phyloP scores from a whole-genome alignment of 768 basidiomycete species.

The Termitomyces heimii region DNA sequence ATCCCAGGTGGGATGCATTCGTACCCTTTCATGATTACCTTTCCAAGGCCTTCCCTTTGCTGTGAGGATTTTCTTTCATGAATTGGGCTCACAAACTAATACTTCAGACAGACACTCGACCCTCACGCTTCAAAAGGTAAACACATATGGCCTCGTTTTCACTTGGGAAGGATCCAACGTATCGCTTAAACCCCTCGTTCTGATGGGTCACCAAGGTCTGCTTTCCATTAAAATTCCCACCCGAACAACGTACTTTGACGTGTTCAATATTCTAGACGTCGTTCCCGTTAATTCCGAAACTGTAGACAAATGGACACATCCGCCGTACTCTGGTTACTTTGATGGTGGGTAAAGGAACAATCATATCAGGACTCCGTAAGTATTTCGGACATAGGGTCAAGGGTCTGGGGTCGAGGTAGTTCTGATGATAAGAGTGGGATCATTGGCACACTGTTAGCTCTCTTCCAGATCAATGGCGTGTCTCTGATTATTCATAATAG shows the following conservation, averaged over 20 bases:
- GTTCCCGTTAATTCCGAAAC: slow-evolving; percentile 54
- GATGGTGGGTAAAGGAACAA: slow-evolving; percentile 31
- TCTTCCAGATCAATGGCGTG: neutral
- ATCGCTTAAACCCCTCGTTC: slow-evolving; percentile 61
- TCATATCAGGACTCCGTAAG: neutral
- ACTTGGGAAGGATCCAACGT: slow-evolving; percentile 63
- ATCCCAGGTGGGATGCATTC: slow-evolving; percentile 53
- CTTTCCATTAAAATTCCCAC: neutral
- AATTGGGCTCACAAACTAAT: neutral
- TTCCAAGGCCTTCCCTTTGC: slow-evolving; percentile 46
- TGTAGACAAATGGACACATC: slow-evolving; percentile 43
- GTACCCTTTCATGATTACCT: slow-evolving; percentile 52
- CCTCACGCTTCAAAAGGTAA: slow-evolving; percentile 61
- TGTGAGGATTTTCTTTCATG: slow-evolving; percentile 32
- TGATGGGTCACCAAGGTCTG: slow-evolving; percentile 64
- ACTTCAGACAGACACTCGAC: slow-evolving; percentile 40
- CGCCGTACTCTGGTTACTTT: slow-evolving; percentile 54
- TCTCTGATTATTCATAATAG: slow-evolving; percentile 17
- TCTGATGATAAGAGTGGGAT: slow-evolving; percentile 74
- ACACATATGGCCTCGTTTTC: slow-evolving; percentile 71
- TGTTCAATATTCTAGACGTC: slow-evolving; percentile 36
- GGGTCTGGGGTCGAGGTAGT: slow-evolving; percentile 73
- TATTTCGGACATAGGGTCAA: slow-evolving; percentile 24
- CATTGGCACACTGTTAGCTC: slow-evolving; percentile 39
- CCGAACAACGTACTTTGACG: neutral